Base-by-base conservation (phyloP, 441 rosid species). In the Jatropha multifida region DNA sequence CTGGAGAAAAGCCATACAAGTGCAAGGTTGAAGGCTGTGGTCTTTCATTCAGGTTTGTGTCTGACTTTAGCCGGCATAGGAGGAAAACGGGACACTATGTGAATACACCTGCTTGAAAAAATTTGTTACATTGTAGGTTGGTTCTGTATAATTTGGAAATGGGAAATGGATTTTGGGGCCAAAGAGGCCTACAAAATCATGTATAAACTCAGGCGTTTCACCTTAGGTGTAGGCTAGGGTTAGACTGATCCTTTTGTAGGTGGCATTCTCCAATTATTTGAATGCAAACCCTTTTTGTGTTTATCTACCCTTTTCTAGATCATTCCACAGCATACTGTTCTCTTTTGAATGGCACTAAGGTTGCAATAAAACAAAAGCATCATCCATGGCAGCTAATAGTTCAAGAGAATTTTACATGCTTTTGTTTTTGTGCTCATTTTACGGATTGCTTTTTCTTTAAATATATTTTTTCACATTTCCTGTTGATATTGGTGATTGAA, bases 61-160 rank as follows among this genome's bases (percentile, higher is more conserved):
- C 98, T 41, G 99, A 96, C 75, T 92, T 84, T 74, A 96, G 98
- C 78, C 90, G 98, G 48, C 98, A 96, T 81, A 86, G 97, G 82
- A 87, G 98, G 48, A 96, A 89, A 86, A 92, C 91, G 1, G 90
- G 96, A 17, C 99, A 94, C 72, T 89, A 89, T 80, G 86, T 88
- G 62, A 75, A 85, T 77, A 80, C 77, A 76, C 65, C 76, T 62
- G 71, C 82, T 48, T 81, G 81, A 78, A 68, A 78, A 69, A 70
- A 60, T 65, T 69, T 59, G 70, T n/a, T 49, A 37, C 69, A 17
- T 61, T 83, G 48, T 60, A 61, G 63, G 77, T 40, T 32, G 69
- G 58, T 61, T 60, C 26, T 79, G 81, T 80, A 76, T 68, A 11
- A 71, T 73, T 66, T 70, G 78, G 38, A 46, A 68, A 68, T 41